Base-by-base conservation (phyloP, 352 stramenopile genomes). In the Globisporangium mamillatum region DNA sequence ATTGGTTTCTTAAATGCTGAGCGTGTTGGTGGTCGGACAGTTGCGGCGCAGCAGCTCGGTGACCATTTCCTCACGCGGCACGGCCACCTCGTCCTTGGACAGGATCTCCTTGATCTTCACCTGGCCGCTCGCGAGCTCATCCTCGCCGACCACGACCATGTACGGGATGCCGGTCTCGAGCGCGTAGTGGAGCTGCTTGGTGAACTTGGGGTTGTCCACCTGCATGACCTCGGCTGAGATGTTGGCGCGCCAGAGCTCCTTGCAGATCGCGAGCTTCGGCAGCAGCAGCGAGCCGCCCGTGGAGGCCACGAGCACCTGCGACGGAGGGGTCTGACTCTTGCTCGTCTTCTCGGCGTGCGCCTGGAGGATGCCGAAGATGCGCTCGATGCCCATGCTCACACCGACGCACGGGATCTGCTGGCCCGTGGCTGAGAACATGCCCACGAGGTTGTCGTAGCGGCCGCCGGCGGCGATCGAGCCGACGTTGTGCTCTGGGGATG, bases 331-430 rank as follows among this genome's bases (percentile, higher is more conserved):
- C 46, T 50, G 56, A 4, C 32, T 53, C 32, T 69, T 64, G 16
- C 63, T 75, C 44, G 76, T 67, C 69, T 91, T 88, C 75, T 94
- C 94, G 32, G 87, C 94, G 71, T 97, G 93, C 50, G 79, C 82
- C 74, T 99, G 97, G 65, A 99, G 97, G 55, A 99, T 98, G 70
- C 97, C 97, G 70, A 99, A 99, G 58, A 99, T 98, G 66, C 97
- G 92, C 79, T 99, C 97, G 64, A 99, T 99, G 66, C 97, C 97
- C 72, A 99, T 95, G 81, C 91, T 98, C 58, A 99, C 96, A 60
- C 97, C 97, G 1, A 99, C 97, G 75, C 97, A 99, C 38, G 97
- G 97, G 63, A 98, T 99, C 71, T 98, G 84, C 75, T 97, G 92
- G 34, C 92, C 92, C 67, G 84, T 96, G 71, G 93, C 91, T 46